Evolutionary conservation across 495 filamentous ascomycete genomes (phyloP).

Genomic region (Aspergillus asperescens): DNA sequence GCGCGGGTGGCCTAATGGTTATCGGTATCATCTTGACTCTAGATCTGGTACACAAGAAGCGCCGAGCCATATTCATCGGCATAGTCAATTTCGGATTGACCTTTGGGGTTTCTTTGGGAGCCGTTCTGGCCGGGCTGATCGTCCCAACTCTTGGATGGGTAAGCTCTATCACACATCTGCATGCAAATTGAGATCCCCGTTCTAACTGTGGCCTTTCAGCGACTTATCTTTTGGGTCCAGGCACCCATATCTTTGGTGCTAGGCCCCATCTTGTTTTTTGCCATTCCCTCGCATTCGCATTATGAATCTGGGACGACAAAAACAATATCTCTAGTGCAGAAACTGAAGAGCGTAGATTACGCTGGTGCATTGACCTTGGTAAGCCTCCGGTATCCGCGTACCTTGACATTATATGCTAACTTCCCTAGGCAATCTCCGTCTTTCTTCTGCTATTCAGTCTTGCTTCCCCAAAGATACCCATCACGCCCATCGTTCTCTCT

Average conservation of each 20-base stretch:
- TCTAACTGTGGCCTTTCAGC: conserved; percentile 31
- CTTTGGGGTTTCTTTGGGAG: conserved; percentile 63
- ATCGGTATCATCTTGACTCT: conserved; percentile 64
- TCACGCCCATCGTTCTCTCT: conserved; percentile 54
- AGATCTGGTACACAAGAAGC: conserved; percentile 56
- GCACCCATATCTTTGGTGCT: conserved; percentile 51
- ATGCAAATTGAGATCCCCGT: not conserved
- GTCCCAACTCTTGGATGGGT: conserved; percentile 64
- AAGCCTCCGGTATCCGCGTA: conserved; percentile 17
- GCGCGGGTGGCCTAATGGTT: conserved; percentile 61
- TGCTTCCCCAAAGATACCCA: conserved; percentile 50
- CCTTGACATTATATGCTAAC: conserved; percentile 13
- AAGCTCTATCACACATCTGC: conserved; percentile 25
- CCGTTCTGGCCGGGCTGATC: conserved; percentile 62
- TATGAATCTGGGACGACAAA: conserved; percentile 18
- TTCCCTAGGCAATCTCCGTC: conserved; percentile 43
- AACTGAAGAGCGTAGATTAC: conserved; percentile 63
- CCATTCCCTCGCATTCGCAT: conserved; percentile 46
- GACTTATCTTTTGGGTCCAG: conserved; percentile 64
- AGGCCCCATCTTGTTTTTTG: conserved; percentile 53
- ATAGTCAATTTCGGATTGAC: conserved; percentile 63
- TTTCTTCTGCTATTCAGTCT: conserved; percentile 63
- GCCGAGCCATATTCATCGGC: conserved; percentile 65
- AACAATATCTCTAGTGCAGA: conserved; percentile 31
- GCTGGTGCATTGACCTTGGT: conserved; percentile 58